Evolutionary conservation across 192 early-diverging fungal genomes (phyloP).

Genomic region (Gryganskiella cystojenkinii): DNA sequence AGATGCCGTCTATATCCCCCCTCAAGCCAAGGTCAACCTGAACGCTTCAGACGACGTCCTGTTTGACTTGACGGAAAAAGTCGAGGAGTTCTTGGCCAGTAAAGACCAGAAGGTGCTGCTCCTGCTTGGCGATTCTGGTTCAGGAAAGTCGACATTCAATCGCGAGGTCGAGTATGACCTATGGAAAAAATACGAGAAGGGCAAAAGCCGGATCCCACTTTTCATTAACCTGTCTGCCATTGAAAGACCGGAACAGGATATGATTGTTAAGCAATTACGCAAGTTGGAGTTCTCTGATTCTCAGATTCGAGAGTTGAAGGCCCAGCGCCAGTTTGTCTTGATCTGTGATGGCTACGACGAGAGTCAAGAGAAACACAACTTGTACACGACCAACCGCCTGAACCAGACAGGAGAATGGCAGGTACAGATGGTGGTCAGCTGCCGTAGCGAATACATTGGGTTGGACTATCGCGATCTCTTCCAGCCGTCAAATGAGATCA

Average conservation of each 20-base stretch:
- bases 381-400: not conserved
- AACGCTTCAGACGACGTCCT: not conserved
- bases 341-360: conserved; percentile 17
- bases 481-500: not conserved
- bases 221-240: not conserved
- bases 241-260: not conserved
- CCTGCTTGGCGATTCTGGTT: conserved; percentile 10
- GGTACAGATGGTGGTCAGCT: conserved; percentile 14
- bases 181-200: not conserved
- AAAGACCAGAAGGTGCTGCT: not conserved
- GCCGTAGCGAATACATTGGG: conserved; percentile 3
- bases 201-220: not conserved
- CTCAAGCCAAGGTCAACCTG: not conserved
- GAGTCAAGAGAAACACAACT: not conserved
- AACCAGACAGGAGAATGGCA: not conserved
- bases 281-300: not conserved
- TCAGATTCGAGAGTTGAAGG: conserved; percentile 5
- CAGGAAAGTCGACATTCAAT: conserved; percentile 14
- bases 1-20: not conserved
- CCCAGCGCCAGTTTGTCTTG: not conserved
- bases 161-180: not conserved
- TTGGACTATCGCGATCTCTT: not conserved
- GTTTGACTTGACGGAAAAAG: not conserved
- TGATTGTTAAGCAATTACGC: conserved; percentile 2
- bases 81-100: not conserved